Evolutionary conservation across 2,329 filamentous ascomycete species (phyloP).

Genomic region (Calonectria multiphialidica): DNA sequence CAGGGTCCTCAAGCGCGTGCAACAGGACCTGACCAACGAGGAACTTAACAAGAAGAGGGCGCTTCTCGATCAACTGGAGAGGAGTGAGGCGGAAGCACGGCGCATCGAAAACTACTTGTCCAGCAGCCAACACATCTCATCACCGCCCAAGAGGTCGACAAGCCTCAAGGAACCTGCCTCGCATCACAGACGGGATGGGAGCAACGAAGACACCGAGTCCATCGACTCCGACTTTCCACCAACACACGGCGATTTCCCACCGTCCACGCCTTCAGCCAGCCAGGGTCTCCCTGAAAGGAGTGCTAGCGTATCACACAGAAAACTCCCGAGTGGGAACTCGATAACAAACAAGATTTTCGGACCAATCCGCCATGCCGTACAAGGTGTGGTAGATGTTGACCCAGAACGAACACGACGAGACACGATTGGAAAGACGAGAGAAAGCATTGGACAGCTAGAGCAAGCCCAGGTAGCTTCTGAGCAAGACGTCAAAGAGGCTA

Average conservation of each 20-base stretch:
- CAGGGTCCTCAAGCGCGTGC: constrained; percentile 91
- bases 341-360: constrained; percentile 96
- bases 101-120: constrained; percentile 94
- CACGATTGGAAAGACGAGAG: constrained; percentile 94
- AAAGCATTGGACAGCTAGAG: constrained; percentile 87
- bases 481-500: constrained; percentile 94
- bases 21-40: constrained; percentile 97
- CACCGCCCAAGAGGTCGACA: constrained; percentile 76
- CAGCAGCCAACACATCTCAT: constrained; percentile 72
- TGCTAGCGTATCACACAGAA: constrained; percentile 72
- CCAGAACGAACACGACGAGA: constrained; percentile 93
- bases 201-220: constrained; percentile 83
- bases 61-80: constrained; percentile 89
- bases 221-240: constrained; percentile 97
- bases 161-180: constrained; percentile 64
- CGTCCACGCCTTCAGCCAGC: constrained; percentile 77
- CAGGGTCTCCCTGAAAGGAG: constrained; percentile 75
- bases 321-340: constrained; percentile 87
- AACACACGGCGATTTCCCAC: constrained; percentile 78
- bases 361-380: constrained; percentile 92
- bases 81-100: constrained; percentile 91
- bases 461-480: constrained; percentile 90
- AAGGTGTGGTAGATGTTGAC: constrained; percentile 96
- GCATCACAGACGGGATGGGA: constrained; percentile 66
- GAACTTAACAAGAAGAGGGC: constrained; percentile 89